Percentiles rank a stretch among this genome's conserved stretches.
Evolutionary conservation across 169 alveolate genomes (phyloP).

Genomic region (Plasmodium gallinaceum): DNA sequence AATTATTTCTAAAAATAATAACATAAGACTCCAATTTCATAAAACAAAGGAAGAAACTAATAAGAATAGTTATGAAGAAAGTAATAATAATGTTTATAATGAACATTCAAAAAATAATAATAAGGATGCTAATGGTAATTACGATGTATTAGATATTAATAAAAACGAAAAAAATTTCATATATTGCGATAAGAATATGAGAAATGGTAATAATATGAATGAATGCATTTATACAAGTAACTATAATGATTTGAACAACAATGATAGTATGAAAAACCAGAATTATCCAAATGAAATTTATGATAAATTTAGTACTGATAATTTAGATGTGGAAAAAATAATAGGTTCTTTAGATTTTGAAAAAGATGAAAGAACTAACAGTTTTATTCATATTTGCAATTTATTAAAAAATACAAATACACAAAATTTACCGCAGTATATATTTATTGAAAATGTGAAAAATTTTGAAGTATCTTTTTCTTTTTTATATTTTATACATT

Average conservation of each 20-base stretch:
- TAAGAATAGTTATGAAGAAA: background rate
- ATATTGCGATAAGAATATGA: too few species aligned
- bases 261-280: background rate
- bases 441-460: conserved; percentile 71
- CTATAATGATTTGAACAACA: too few species aligned
- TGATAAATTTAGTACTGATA: background rate
- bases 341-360: conserved; percentile 15
- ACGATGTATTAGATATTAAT: background rate
- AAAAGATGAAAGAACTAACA: conserved; percentile 45
- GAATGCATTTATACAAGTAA: too few species aligned
- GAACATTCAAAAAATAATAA: background rate
- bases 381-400: conserved; percentile 64
- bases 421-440: conserved; percentile 57
- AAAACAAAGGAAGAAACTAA: background rate
- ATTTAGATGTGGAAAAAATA: conserved; percentile 14
- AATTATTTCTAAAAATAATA: background rate
- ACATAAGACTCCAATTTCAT: background rate
- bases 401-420: conserved; percentile 30
- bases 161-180: too few species aligned
- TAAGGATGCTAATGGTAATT: background rate
- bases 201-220: too few species aligned
- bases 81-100: background rate
- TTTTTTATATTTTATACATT: conserved; percentile 58
- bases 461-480: conserved; percentile 63
- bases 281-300: background rate